Conservation (phyloP, 306 rosid species). For the Cucurbita argyrosperma region DNA sequence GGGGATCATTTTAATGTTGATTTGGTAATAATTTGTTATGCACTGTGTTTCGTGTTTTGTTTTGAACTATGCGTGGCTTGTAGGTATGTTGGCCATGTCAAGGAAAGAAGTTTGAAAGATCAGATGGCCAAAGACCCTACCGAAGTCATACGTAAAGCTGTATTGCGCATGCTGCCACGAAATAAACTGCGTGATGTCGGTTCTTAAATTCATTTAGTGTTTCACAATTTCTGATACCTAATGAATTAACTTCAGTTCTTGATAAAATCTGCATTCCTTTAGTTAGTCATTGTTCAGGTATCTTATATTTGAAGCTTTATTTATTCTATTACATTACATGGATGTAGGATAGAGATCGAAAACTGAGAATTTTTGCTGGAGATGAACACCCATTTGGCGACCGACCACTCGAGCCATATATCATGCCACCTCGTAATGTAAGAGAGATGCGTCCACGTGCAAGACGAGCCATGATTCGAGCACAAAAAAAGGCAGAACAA, state of each 20-base stretch:
- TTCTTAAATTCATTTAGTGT: not conserved
- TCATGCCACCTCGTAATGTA: constrained; percentile 59
- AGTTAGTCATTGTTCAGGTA: not conserved
- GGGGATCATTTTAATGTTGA: not conserved
- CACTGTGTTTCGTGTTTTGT: not conserved
- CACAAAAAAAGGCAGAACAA: constrained; percentile 71
- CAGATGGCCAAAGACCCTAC: constrained; percentile 89
- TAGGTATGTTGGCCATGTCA: constrained; percentile 80
- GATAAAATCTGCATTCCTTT: not conserved
- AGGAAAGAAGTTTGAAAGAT: constrained; percentile 72
- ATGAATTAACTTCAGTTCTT: not conserved
- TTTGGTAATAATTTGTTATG: not conserved
- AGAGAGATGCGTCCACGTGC: constrained; percentile 78
- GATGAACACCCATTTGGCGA: constrained; percentile 76
- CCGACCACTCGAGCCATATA: constrained; percentile 59
- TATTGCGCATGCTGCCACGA: constrained; percentile 85
- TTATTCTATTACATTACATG: not conserved
- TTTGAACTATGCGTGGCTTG: constrained; percentile 14
- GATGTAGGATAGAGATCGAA: constrained; percentile 84
- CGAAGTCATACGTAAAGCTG: constrained; percentile 91
- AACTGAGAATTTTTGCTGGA: constrained; percentile 67
- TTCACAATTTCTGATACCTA: not conserved
- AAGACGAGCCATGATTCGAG: constrained; percentile 84
- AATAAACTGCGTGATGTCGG: constrained; percentile 87
- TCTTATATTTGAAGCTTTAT: not conserved